A percentile compares a stretch with the other conserved stretches of the same genome.
phyloP scores from a whole-genome alignment of 2,329 filamentous ascomycete species.

The Bipolaris oryzae region DNA sequence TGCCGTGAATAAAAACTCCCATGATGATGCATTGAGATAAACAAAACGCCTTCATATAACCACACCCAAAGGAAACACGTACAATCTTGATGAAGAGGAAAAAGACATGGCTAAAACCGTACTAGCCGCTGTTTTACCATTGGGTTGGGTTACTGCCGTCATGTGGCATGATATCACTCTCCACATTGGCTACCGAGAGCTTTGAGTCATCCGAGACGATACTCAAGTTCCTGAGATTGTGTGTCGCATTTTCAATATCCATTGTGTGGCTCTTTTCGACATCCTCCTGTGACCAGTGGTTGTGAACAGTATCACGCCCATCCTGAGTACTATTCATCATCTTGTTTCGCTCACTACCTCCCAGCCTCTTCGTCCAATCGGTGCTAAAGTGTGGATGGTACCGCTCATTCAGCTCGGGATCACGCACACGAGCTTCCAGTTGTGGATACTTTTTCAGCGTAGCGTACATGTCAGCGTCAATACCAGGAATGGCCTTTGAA shows the following conservation, averaged over 20 bases:
- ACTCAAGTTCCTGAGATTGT: background rate
- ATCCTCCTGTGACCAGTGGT: background rate
- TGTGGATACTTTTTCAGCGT: constrained; percentile 11
- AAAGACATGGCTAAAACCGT: background rate
- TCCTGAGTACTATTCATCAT: background rate
- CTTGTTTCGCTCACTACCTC: background rate
- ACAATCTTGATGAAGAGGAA: background rate
- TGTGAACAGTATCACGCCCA: background rate
- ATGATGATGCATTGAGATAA: background rate
- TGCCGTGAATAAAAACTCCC: background rate
- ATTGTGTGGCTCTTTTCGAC: background rate
- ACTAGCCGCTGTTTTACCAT: background rate
- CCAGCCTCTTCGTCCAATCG: constrained; percentile 2
- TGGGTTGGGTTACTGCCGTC: background rate
- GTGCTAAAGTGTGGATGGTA: constrained; percentile 15
- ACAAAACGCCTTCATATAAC: background rate
- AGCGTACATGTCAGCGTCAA: constrained; percentile 9
- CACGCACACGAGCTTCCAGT: constrained; percentile 16
- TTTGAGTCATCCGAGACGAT: background rate
- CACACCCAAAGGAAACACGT: no score
- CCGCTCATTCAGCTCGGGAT: constrained; percentile 18
- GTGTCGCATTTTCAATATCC: background rate
- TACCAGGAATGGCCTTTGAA: background rate
- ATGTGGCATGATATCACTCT: background rate
- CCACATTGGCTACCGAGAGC: background rate